Evolutionary conservation across 805 yeast species (phyloP), one percentile per base, ranked within the genome.

Genomic region (Saturnispora dispora): DNA sequence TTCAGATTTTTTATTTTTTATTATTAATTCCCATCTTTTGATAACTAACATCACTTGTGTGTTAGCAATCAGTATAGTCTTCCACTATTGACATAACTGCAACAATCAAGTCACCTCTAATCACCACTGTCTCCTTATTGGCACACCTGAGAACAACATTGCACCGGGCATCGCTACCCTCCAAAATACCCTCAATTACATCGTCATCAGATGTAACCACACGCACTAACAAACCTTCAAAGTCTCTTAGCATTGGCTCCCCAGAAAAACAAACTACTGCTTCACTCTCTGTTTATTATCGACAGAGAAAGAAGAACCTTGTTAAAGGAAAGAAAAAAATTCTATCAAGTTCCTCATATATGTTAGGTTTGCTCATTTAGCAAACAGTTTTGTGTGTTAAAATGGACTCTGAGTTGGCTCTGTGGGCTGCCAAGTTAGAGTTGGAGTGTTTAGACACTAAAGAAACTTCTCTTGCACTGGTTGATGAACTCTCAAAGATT

Each of bases 401-500:
- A 55, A 74, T 64, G 63, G 70, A 30, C 48, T 63, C n/a, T 43
- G 64, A 47, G 9, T 11, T 48, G 28, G 47, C 46, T 62, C 32
- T 61, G 55, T 77, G 81, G 82, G 81, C 81, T 0, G 70, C 76
- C 5, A 69, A 72, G 35, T 58, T 78, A 18, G 82, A 78, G 54
- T 53, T 77, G 48, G 82, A 78, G 53, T 66, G 74, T 13, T 62
- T 73, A 2, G 78, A 73, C 30, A 57, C 74, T 25, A 61, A 76
- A 41, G 68, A 68, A 11, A 62, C 64, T 11, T 55, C 63, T 32
- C 47, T 51, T 3, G 57, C 55, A 17, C 43, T 60, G 30, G 53
- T 50, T 20, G 36, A 43, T 1, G 22, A 36, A 25, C 27, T 58
- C 9, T 48, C 56, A 35, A 53, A 51, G 27, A 40, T 57, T 23